Base-by-base conservation (phyloP, 176 grass and related monocot genomes). In the Microstegium vimineum region DNA sequence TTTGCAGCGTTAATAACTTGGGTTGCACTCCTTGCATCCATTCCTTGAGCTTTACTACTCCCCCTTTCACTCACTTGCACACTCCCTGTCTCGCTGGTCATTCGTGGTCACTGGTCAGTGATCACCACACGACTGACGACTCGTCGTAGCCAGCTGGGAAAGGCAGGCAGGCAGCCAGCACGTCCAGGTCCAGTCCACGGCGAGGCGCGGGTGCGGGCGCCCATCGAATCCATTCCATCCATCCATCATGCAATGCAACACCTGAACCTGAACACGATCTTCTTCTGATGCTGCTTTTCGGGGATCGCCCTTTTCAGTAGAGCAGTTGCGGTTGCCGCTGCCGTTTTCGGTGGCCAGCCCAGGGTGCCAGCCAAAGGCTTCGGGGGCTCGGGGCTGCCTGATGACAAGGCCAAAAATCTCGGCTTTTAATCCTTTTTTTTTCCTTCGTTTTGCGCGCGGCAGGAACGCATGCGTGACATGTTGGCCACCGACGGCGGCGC, bases 21-120 rank as follows among this genome's bases (percentile, higher is more conserved):
- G 78, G 73, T 79, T 87, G 87, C 84, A 90, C 91, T 93, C 87
- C 77, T 87, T 79, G 63, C 22, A 45, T 37, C 73, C 41, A 28
- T 87, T 38, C 79, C 88, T 88, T 87, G 22, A 18, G 22, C 83
- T 84, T 71, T 76, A 90, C 91, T 88, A 70, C 8, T 35, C 14
- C 68, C 40, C 8, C n/a, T 8, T 33, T 8, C 62, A 13, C 54
- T 57, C 52, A n/a, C n/a, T n/a, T n/a, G n/a, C 51, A 14, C 13
- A 18, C 47, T 51, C 17, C 0, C 49, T 8, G 0, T 20, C 8
- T 4, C 20, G 17, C 22, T 8, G 10, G 51, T 3, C 49, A 54
- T n/a, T n/a, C n/a, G n/a, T 54, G 49, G 49, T 27, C 43, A 8
- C 71, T 36, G 30, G 9, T 17, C 71, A 64, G 40, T n/a, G 23